Evolutionary conservation across 2,329 filamentous ascomycete species (phyloP), one percentile per base, ranked within the genome.

Genomic region (Pseudogymnoascus sp.): DNA sequence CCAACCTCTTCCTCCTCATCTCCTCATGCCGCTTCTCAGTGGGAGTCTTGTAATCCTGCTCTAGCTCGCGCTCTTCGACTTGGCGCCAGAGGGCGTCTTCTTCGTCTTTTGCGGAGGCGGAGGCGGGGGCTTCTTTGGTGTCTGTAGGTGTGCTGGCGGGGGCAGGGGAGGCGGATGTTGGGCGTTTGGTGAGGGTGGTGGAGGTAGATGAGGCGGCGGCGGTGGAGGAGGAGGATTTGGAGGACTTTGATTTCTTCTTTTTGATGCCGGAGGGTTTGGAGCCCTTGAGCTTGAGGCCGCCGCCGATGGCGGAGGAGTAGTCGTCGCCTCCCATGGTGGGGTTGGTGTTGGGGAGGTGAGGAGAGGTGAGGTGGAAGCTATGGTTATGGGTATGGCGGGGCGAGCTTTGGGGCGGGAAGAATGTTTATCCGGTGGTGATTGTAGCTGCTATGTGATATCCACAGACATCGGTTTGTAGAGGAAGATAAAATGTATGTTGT

Each of bases 21-120:
- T 97, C 93, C 68, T 96, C 91, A 71, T 95, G 85, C 49, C 87
- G 82, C 68, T 82, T 81, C 78, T 99, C 91, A 1, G 93, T 86
- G 66, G 96, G 91, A 0, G 93, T 97, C 80, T 96, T 96, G 65
- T 74, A 72, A 14, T 75, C 74, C 5, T 65, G 72, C 40, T 74
- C 71, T 11, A 74, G 72, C n/a, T 71, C 71, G 18, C 70, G 65
- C 31, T 71, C 66, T 14, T 60, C 63, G n/a, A 66, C 31, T 23
- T 60, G 34, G 0, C 34, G 34, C 37, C 34, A 40, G 5, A 60
- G 64, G 14, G 65, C 84, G 71, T 80, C 85, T 69, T 80, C 75
- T 63, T 76, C 75, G 66, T 78, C 77, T 65, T 77, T 75, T 59
- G 78, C 69, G 59, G 76, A 72, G n/a, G 76, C 72, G 38, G 68